phyloP scores from a whole-genome alignment of 345 rosid genomes.

The Hibiscus trionum region DNA sequence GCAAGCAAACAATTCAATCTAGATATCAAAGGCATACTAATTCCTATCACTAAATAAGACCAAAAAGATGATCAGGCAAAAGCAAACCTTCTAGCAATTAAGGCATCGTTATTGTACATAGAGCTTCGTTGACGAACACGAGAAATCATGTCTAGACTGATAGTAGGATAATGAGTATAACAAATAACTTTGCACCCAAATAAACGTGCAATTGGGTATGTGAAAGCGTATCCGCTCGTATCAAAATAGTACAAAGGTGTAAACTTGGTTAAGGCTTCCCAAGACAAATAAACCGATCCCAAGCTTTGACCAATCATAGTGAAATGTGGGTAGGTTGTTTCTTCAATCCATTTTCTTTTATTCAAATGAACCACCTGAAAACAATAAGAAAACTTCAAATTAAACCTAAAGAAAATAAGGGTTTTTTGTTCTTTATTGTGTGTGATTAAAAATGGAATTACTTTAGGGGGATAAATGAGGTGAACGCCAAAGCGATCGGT shows the following conservation, averaged over 20 bases:
- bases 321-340: conserved; percentile 69
- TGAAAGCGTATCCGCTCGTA: conserved; percentile 89
- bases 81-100: conserved; percentile 63
- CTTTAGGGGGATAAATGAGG: conserved; percentile 66
- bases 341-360: conserved; percentile 82
- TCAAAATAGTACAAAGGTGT: conserved; percentile 68
- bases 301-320: conserved; percentile 97
- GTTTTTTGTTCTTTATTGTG: not conserved
- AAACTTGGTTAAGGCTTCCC: conserved; percentile 84
- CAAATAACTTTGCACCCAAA: conserved; percentile 94
- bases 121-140: conserved; percentile 65
- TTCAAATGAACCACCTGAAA: conserved; percentile 67
- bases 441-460: conserved; percentile 3
- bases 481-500: conserved; percentile 75
- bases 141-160: conserved; percentile 84
- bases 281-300: conserved; percentile 75
- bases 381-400: not conserved
- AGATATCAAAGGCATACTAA: not conserved
- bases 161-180: conserved; percentile 92
- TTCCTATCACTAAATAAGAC: not conserved
- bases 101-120: conserved; percentile 72
- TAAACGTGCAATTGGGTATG: conserved; percentile 82
- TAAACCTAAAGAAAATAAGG: not conserved
- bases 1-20: not conserved
- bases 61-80: not conserved